These are phyloP conservation scores for Incumbomyces lentus DNA, from an alignment of 2,329 filamentous ascomycete genomes.

Conservation along the genomic window DNA sequence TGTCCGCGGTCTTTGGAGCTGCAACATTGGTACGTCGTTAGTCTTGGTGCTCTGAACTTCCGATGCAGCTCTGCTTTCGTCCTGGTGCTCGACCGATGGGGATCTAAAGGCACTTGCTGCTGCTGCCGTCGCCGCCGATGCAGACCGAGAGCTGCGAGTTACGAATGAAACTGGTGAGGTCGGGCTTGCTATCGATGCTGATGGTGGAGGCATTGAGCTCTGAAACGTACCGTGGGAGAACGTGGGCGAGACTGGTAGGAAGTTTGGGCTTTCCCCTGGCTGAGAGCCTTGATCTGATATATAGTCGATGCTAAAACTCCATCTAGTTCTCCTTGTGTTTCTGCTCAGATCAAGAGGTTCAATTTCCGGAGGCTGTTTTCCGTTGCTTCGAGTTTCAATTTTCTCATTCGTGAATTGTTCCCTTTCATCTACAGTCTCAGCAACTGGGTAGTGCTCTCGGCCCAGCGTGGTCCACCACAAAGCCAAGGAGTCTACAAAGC, in stretches of 20 bases:
- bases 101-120: too few species aligned
- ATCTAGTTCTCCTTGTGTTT: not conserved
- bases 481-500: conserved; percentile 26
- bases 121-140: not conserved
- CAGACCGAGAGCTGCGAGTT: not conserved
- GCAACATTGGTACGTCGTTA: too few species aligned
- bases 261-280: conserved; percentile 1
- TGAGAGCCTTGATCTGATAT: not conserved
- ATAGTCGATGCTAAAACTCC: not conserved
- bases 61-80: not conserved
- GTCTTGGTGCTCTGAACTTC: too few species aligned
- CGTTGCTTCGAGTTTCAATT: not conserved
- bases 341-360: not conserved
- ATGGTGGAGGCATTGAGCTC: not conserved
- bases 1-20: too few species aligned
- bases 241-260: not conserved
- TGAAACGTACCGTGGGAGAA: not conserved
- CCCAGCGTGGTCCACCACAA: conserved; percentile 30
- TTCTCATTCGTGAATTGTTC: not conserved
- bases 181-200: not conserved
- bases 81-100: not conserved
- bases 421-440: not conserved
- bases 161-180: not conserved
- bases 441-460: not conserved
- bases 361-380: not conserved